Percentiles rank a stretch among this genome's conserved stretches.
phyloP scores from a whole-genome alignment of 495 filamentous ascomycete species.

The Aspergillus cristatus region DNA sequence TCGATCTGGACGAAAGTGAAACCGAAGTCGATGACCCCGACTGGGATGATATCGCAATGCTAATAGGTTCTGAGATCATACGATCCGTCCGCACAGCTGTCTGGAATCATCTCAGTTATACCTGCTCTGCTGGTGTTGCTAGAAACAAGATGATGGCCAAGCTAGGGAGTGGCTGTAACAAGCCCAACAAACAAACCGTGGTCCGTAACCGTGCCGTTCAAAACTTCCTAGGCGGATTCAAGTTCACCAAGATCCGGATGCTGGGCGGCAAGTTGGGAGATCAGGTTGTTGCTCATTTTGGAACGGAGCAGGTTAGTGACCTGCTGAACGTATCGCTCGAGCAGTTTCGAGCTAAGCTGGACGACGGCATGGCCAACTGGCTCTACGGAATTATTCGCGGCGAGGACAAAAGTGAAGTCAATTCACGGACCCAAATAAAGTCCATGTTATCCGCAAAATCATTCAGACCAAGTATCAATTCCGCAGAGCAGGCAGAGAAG shows the following conservation, averaged over 20 bases:
- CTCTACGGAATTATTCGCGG: conserved; percentile 81
- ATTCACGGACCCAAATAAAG: conserved; percentile 85
- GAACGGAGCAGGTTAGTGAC: conserved; percentile 71
- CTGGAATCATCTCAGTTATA: conserved; percentile 64
- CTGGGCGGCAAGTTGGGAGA: conserved; percentile 94
- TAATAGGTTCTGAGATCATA: conserved; percentile 81
- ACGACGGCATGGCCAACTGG: conserved; percentile 83
- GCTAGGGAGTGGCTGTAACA: conserved; percentile 80
- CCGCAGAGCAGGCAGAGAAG: conserved; percentile 66
- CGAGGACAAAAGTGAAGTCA: conserved; percentile 80
- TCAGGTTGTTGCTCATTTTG: conserved; percentile 65
- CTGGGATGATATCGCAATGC: conserved; percentile 91
- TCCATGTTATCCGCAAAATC: conserved; percentile 98
- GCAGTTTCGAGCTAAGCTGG: conserved; percentile 68
- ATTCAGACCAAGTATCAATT: conserved; percentile 77
- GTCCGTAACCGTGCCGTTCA: conserved; percentile 75
- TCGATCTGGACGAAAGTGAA: conserved; percentile 64
- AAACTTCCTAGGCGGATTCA: conserved; percentile 74
- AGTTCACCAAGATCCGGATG: conserved; percentile 94
- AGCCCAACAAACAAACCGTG: conserved; percentile 88
- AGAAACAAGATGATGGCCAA: conserved; percentile 94
- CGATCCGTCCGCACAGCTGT: conserved; percentile 61
- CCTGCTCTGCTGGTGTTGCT: conserved; percentile 81
- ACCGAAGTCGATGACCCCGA: conserved; percentile 75
- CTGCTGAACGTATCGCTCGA: conserved; percentile 64